Evolutionary conservation across 805 yeast species (phyloP).

Genomic region (Wickerhamomyces tratensis): DNA sequence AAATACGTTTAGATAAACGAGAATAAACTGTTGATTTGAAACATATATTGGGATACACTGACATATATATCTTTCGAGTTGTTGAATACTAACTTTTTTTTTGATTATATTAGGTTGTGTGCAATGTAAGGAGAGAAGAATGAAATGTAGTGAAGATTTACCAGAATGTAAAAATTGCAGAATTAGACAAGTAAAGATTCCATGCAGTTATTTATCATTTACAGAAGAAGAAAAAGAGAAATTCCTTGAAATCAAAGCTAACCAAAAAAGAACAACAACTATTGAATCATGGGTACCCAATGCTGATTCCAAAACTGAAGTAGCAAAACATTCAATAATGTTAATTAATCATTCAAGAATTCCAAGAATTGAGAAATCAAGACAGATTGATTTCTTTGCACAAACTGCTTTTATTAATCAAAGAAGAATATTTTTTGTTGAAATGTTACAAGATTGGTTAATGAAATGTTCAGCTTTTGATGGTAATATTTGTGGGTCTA

Average conservation of each 20-base stretch:
- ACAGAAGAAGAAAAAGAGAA: constrained; percentile 11
- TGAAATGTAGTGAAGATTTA: constrained; percentile 40
- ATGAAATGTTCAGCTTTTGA: background rate
- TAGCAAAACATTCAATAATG: no score
- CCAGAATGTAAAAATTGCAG: constrained; percentile 39
- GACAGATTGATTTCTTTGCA: constrained; percentile 2
- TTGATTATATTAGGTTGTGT: constrained; percentile 31
- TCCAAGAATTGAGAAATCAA: constrained; percentile 4
- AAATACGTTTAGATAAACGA: no score
- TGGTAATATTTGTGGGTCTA: background rate
- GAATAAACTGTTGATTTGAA: no score
- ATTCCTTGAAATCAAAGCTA: constrained; percentile 6
- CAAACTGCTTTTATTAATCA: constrained; percentile 4
- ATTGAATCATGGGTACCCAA: background rate
- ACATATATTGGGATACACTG: no score
- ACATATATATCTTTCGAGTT: no score
- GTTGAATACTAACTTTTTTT: constrained; percentile 4
- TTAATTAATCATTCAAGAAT: background rate
- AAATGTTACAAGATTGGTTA: constrained; percentile 1
- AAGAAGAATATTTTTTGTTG: constrained; percentile 5
- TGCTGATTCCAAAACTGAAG: no score
- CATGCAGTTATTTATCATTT: constrained; percentile 16
- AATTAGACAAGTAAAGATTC: constrained; percentile 17
- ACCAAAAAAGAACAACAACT: background rate
- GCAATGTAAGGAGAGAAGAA: constrained; percentile 40